phyloP scores from a whole-genome alignment of 768 basidiomycete genomes.

The Collybia sordida region DNA sequence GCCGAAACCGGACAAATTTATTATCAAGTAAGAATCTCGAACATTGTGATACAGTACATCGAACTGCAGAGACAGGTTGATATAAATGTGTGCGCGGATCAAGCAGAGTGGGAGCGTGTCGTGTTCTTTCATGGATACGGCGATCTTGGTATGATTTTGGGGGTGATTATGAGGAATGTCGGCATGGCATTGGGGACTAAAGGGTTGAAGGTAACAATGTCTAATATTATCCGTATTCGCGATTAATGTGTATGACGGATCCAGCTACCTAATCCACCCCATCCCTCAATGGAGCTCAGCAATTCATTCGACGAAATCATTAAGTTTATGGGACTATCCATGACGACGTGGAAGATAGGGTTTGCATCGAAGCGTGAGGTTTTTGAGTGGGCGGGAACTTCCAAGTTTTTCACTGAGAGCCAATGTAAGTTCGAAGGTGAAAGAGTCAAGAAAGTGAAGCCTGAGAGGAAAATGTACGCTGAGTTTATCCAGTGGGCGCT shows the following conservation, averaged over 20 bases:
- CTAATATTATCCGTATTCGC: neutral
- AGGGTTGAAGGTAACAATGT: conserved; percentile 50
- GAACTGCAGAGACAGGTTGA: conserved; percentile 47
- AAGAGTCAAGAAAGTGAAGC: conserved; percentile 41
- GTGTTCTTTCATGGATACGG: conserved; percentile 65
- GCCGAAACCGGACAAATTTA: conserved; percentile 32
- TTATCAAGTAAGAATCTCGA: conserved; percentile 34
- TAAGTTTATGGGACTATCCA: conserved; percentile 56
- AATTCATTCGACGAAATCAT: conserved; percentile 48
- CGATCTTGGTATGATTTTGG: conserved; percentile 71
- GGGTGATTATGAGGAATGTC: conserved; percentile 49
- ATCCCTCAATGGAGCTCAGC: conserved; percentile 51
- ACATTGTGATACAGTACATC: neutral
- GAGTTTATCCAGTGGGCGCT: conserved; percentile 55
- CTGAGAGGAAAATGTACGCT: conserved; percentile 55
- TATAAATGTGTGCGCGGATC: conserved; percentile 54
- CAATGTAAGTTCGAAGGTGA: conserved; percentile 33
- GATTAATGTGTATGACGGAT: neutral
- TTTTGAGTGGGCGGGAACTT: conserved; percentile 58
- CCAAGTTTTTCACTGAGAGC: conserved; percentile 50
- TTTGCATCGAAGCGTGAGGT: conserved; percentile 53
- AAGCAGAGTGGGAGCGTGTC: conserved; percentile 48
- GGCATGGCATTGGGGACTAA: conserved; percentile 50
- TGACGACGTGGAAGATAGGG: conserved; percentile 48
- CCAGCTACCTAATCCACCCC: conserved; percentile 38